These are phyloP conservation scores for Aspergillus pseudoviridinutans DNA, from an alignment of 2,329 filamentous ascomycete species.

Conservation along the genomic window DNA sequence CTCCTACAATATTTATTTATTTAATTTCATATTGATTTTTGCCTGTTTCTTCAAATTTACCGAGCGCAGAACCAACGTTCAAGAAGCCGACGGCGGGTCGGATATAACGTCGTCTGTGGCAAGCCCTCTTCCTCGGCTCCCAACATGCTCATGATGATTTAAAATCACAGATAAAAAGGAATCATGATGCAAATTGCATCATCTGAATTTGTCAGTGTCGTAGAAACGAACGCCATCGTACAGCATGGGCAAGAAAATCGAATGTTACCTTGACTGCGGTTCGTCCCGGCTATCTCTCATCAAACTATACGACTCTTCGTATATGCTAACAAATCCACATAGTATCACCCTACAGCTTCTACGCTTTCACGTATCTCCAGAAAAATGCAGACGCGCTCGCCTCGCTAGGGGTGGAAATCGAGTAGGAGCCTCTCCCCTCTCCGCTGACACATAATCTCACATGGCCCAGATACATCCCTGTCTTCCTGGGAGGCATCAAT, in stretches of 20 bases:
- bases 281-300: constrained; percentile 21
- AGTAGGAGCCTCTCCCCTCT: constrained; percentile 48
- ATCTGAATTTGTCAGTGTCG: neutral
- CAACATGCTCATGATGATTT: neutral
- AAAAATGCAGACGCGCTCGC: constrained; percentile 53
- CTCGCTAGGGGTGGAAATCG: constrained; percentile 59
- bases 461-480: constrained; percentile 61
- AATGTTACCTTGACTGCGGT: constrained; percentile 66
- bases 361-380: constrained; percentile 55
- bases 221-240: neutral
- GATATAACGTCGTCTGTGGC: neutral
- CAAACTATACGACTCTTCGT: neutral
- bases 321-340: neutral
- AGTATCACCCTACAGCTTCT: constrained; percentile 62
- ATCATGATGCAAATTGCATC: neutral
- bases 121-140: constrained; percentile 5
- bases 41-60: neutral
- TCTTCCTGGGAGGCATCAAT: constrained; percentile 68
- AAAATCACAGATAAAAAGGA: neutral
- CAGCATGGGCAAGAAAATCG: constrained; percentile 59
- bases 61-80: neutral
- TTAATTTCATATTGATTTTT: neutral
- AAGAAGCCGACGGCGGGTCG: neutral
- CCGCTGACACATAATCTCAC: neutral
- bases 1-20: neutral